Evolutionary conservation across 768 basidiomycete species (phyloP).

Genomic region (Amanita inopinata): DNA sequence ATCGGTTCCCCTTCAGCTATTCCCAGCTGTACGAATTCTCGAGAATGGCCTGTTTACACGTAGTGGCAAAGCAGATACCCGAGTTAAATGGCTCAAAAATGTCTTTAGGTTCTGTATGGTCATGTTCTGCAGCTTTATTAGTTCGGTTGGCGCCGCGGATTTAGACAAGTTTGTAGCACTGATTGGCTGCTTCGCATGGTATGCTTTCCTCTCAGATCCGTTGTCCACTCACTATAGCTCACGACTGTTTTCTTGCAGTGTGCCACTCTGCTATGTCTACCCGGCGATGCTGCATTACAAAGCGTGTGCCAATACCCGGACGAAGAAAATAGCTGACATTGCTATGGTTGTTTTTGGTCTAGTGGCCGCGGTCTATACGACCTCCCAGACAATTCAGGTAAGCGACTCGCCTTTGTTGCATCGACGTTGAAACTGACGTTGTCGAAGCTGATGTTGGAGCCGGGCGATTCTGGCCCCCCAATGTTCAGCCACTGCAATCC

Average conservation of each 20-base stretch:
- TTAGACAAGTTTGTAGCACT: slow-evolving; percentile 94
- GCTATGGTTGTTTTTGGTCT: slow-evolving; percentile 69
- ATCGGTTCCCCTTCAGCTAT: slow-evolving; percentile 89
- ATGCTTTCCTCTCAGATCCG: slow-evolving; percentile 18
- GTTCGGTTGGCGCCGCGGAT: slow-evolving; percentile 76
- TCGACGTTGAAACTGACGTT: slow-evolving; percentile 7
- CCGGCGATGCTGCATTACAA: slow-evolving; percentile 90
- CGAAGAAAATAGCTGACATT: slow-evolving; percentile 59
- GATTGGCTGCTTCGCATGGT: slow-evolving; percentile 93
- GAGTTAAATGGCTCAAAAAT: slow-evolving; percentile 97
- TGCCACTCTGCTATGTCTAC: slow-evolving; percentile 90
- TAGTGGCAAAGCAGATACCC: slow-evolving; percentile 71
- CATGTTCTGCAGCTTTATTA: slow-evolving; percentile 71
- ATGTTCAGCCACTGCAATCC: slow-evolving; percentile 23
- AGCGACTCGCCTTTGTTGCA: slow-evolving; percentile 14
- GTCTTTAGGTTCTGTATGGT: slow-evolving; percentile 70
- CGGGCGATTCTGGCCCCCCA: slow-evolving; percentile 29
- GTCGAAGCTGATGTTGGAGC: slow-evolving; percentile 51
- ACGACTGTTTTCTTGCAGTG: slow-evolving; percentile 44
- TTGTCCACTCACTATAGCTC: slow-evolving; percentile 1
- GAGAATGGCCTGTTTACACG: slow-evolving; percentile 89
- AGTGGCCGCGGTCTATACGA: slow-evolving; percentile 68
- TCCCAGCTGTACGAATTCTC: slow-evolving; percentile 95
- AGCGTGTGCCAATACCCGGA: slow-evolving; percentile 67
- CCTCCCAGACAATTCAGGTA: slow-evolving; percentile 66